Evolutionary conservation across 192 early-diverging fungal species (phyloP).

Genomic region (Mortierella claussenii): DNA sequence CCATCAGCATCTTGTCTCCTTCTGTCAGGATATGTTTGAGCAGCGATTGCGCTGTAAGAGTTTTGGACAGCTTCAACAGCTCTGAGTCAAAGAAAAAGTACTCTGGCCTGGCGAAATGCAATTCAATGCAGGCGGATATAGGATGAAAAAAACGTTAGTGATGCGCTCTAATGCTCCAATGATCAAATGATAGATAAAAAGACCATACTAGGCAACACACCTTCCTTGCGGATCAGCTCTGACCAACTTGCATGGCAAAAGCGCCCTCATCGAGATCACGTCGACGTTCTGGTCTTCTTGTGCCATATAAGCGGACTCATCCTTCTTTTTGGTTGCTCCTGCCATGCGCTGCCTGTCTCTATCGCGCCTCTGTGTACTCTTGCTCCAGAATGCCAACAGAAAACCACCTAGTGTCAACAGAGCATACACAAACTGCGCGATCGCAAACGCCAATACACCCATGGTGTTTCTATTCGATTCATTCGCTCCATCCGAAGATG

Average conservation of each 20-base stretch:
- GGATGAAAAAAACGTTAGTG: neutral
- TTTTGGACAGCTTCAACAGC: slow-evolving; percentile 73
- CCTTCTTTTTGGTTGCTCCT: slow-evolving; percentile 14
- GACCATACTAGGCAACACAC: slow-evolving; percentile 21
- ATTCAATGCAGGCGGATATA: neutral
- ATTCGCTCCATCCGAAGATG: no score
- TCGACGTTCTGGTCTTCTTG: slow-evolving; percentile 20
- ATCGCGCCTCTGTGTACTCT: slow-evolving; percentile 25
- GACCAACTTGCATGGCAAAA: slow-evolving; percentile 50
- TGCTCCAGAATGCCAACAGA: slow-evolving; percentile 47
- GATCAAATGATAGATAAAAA: neutral
- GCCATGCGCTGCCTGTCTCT: slow-evolving; percentile 10
- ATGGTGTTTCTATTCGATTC: slow-evolving; percentile 43
- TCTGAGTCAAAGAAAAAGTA: slow-evolving; percentile 69
- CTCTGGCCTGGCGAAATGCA: slow-evolving; percentile 32
- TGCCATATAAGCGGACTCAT: neutral
- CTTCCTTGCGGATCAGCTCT: slow-evolving; percentile 40
- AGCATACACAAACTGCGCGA: slow-evolving; percentile 82
- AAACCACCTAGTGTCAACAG: slow-evolving; percentile 67
- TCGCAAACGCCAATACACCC: slow-evolving; percentile 82
- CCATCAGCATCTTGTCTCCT: slow-evolving; percentile 95
- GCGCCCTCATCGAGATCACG: slow-evolving; percentile 32
- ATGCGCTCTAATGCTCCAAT: neutral
- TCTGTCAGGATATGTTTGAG: slow-evolving; percentile 96
- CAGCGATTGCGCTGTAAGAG: slow-evolving; percentile 86